A percentile compares a stretch with the other conserved stretches of the same genome.
Conservation (phyloP, 179 eudicot species). For the Beta macrorhiza region DNA sequence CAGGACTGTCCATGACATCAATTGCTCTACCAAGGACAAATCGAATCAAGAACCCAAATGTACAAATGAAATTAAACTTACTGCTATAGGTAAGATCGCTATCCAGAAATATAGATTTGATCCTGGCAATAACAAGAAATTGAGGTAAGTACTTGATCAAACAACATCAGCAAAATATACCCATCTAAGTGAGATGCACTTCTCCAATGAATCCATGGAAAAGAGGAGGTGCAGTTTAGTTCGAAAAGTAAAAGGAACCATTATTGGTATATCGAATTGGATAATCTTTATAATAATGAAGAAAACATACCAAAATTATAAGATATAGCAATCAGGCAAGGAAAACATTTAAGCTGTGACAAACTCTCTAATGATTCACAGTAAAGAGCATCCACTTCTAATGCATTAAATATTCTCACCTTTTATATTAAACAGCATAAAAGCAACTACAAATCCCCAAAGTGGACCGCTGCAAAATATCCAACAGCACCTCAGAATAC, state of each 20-base stretch:
- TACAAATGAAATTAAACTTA: conserved; percentile 43
- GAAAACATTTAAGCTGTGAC: neutral
- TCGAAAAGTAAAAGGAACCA: neutral
- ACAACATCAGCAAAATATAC: neutral
- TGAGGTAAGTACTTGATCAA: conserved; percentile 10
- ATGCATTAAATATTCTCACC: conserved; percentile 42
- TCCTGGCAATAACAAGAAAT: conserved; percentile 48
- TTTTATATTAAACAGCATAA: conserved; percentile 83
- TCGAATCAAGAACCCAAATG: neutral
- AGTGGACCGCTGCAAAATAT: conserved; percentile 74
- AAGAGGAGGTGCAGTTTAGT: neutral
- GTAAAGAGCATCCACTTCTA: conserved; percentile 1
- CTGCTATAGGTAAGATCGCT: conserved; percentile 85
- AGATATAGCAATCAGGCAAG: neutral
- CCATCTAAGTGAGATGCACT: neutral
- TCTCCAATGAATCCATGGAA: neutral
- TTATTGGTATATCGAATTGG: neutral
- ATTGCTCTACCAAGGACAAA: neutral
- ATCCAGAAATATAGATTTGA: conserved; percentile 98
- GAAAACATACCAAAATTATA: neutral
- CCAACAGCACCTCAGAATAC: neutral
- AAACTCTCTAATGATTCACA: neutral
- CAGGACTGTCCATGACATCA: conserved; percentile 12
- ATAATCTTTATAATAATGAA: neutral
- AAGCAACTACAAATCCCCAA: conserved; percentile 94